Base-by-base conservation (phyloP, 2,329 filamentous ascomycete genomes). In the Penicillium psychrosexuale region DNA sequence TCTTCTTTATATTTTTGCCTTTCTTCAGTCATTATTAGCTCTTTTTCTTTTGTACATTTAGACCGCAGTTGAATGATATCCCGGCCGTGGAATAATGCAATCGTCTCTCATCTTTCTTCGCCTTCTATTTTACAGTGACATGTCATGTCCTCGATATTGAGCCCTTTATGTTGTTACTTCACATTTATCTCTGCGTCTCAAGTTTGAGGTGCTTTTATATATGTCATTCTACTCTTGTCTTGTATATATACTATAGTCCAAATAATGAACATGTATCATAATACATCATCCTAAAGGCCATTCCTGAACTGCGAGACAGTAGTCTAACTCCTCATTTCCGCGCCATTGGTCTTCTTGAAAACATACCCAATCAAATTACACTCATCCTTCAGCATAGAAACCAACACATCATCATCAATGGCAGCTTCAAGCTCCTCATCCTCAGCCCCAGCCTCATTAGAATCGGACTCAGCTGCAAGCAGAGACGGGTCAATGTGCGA, bases 401-500 rank as follows among this genome's bases (percentile, higher is more conserved):
- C 58, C 8, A 76, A 63, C 1, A 70, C 66, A 53, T 73, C 64
- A 28, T 68, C 71, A 51, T 70, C 69, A n/a, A 71, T 37, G n/a
- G 61, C 59, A n/a, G 64, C 59, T 22, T 59, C 56, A 24, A 70
- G 36, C 12, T 61, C 60, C 24, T 61, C 60, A 17, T 55, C 51
- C 13, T 61, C 56, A 15, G 22, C 28, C 11, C 9, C 50, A 40
- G 12, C 36, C 22, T 13, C 39, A 44, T 30, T 43, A 40, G 47
- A 24, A 13, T 63, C 58, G 1, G 45, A 36, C 13, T 53, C 49
- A 3, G 36, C 17, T 1, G 51, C 53, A 11, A 76, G 59, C 30
- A 69, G 53, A 9, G 65, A 56, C 5, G 76, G 73, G 47, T 78
- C 71, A 27, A 78, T 71, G 51, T 78, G 76, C 12, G 66, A 56